These are phyloP conservation scores for Sclerotinia nivalis DNA, from an alignment of 2,329 filamentous ascomycete genomes.

Conservation along the genomic window DNA sequence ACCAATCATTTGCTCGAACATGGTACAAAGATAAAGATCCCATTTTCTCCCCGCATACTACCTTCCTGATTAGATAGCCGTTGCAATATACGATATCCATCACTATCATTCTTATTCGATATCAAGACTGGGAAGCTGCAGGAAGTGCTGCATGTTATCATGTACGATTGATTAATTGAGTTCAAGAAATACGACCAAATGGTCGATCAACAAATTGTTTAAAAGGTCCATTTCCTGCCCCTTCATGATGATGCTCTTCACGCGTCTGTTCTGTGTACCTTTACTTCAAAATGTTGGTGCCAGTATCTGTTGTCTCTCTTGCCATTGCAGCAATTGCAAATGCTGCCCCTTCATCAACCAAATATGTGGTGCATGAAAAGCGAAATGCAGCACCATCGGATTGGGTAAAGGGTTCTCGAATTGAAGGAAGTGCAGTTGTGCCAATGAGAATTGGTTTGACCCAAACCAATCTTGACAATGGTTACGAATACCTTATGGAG, in stretches of 20 bases:
- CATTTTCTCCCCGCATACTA: background rate
- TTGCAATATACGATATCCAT: conserved; percentile 5
- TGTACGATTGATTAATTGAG: background rate
- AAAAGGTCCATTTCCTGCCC: background rate
- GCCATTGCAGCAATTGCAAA: conserved; percentile 25
- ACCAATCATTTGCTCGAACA: background rate
- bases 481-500: conserved; percentile 47
- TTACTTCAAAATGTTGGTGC: conserved; percentile 23
- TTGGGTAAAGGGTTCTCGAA: conserved; percentile 31
- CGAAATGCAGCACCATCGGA: conserved; percentile 25
- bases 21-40: background rate
- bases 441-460: conserved; percentile 49
- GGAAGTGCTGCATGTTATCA: conserved; percentile 7
- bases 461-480: conserved; percentile 48
- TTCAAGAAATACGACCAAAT: background rate
- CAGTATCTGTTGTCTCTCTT: conserved; percentile 19
- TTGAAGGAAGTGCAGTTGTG: conserved; percentile 36
- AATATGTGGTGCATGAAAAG: conserved; percentile 31
- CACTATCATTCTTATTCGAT: conserved; percentile 13
- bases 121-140: background rate
- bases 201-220: background rate
- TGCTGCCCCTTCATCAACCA: conserved; percentile 25
- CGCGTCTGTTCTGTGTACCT: background rate
- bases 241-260: background rate
- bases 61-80: conserved; percentile 17